These are phyloP conservation scores for Rhodotorula sp. DNA, from an alignment of 1,284 basidiomycete species.

Conservation along the genomic window DNA sequence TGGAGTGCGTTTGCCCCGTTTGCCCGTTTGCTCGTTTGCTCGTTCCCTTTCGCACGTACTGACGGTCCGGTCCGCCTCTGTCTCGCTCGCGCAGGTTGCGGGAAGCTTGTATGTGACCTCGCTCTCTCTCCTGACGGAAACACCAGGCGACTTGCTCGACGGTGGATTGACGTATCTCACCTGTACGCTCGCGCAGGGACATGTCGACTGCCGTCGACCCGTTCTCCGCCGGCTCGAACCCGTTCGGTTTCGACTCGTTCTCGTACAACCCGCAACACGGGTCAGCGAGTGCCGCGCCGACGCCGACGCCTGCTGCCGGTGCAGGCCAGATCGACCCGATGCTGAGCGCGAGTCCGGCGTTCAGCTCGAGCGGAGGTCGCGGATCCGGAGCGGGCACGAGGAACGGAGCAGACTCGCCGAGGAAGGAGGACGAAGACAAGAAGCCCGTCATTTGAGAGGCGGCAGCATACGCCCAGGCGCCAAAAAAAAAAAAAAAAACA, in stretches of 20 bases:
- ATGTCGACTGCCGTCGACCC: conserved; percentile 4
- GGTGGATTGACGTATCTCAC: no score
- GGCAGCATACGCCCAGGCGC: no score
- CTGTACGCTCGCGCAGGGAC: not conserved
- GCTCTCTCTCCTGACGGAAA: not conserved
- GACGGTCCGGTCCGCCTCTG: no score
- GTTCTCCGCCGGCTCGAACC: not conserved
- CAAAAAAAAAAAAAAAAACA: no score
- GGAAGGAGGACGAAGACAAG: no score
- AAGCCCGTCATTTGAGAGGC: no score
- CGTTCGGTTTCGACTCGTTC: conserved; percentile 1
- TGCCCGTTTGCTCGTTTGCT: not conserved
- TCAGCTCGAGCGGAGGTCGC: no score
- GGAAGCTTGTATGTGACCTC: not conserved
- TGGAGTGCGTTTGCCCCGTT: conserved; percentile 2
- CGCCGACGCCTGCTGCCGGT: not conserved
- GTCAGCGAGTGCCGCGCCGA: not conserved
- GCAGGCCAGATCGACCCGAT: not conserved
- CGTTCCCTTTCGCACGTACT: not conserved
- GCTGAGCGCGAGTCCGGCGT: no score
- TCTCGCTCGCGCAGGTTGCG: not conserved
- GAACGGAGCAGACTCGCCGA: no score
- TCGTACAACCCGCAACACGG: conserved; percentile 2
- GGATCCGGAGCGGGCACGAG: no score
- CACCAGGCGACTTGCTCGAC: not conserved